Evolutionary conservation across 257 asterid genomes (phyloP), one percentile per base, ranked within the genome.

Genomic region (Solanum bukasovii): DNA sequence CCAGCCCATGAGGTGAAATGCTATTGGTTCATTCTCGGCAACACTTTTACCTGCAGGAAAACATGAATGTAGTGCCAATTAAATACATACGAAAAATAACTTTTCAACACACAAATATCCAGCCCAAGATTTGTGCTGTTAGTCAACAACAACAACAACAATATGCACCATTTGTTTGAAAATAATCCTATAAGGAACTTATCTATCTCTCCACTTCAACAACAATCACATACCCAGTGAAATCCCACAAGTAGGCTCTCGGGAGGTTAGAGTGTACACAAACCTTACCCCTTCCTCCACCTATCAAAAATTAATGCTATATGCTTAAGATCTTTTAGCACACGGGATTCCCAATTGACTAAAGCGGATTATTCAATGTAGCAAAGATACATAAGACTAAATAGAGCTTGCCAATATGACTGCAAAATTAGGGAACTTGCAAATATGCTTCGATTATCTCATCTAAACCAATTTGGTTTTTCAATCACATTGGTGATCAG

Each of bases 1-100:
- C 99, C 99, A 96, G 70, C 98, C 98, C 98, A 95, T 95, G 73
- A 77, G 16, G 34, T 31, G 82, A 88, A 91, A 87, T 78, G 89
- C 67, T 83, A 89, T 74, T 84, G 81, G 90, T 84, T 79, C 93
- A 86, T 92, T 87, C 86, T 87, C 91, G 88, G 86, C 49, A 67
- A 91, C 77, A 68, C 89, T 83, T 88, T 89, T 89, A 89, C 90
- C 95, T 92, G 92, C 87, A 87, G 40, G 75, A 86, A 87, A 52
- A 86, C 46, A 81, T 49, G 85, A 81, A 81, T 46, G 37, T 29
- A 46, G 68, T 18, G 3, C 42, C 70, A 27, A 79, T 21, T 61
- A 18, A 27, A 27, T 18, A 81, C 35, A 46, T 29, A 46, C 0
- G 52, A 29, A 5, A 46, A 42, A 8, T 27, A 27, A 81, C 29